Evolutionary conservation across 2,329 filamentous ascomycete genomes (phyloP).

Genomic region (Apiospora hydei): DNA sequence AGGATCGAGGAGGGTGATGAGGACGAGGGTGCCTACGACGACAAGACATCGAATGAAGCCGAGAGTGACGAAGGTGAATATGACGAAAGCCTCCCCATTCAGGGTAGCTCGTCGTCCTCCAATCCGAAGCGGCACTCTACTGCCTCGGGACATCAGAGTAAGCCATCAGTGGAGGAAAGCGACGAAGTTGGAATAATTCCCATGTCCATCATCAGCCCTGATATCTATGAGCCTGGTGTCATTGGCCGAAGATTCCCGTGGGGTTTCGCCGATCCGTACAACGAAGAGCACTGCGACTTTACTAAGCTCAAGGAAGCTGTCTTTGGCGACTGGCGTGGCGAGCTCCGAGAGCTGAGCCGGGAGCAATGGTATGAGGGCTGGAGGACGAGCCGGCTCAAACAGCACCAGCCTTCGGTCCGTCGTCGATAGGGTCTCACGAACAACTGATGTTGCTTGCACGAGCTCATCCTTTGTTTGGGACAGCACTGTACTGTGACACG

Average conservation of each 20-base stretch:
- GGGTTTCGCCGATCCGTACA: constrained; percentile 95
- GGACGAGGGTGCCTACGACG: constrained; percentile 46
- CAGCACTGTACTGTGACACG: not conserved
- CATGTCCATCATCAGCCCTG: constrained; percentile 91
- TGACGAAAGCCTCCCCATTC: constrained; percentile 45
- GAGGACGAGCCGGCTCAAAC: constrained; percentile 76
- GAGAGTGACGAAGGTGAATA: constrained; percentile 39
- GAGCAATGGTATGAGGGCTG: constrained; percentile 97
- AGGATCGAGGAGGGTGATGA: constrained; percentile 66
- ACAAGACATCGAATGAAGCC: constrained; percentile 38
- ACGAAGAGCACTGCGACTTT: constrained; percentile 93
- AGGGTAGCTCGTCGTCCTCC: constrained; percentile 46
- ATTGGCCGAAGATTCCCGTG: constrained; percentile 92
- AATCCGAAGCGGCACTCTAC: constrained; percentile 55
- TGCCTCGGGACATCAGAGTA: constrained; percentile 54
- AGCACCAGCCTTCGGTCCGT: constrained; percentile 50
- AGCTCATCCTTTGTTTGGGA: not conserved
- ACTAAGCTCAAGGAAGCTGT: constrained; percentile 87
- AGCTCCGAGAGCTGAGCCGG: constrained; percentile 87
- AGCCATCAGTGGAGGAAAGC: constrained; percentile 51
- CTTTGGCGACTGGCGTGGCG: constrained; percentile 90
- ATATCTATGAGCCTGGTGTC: constrained; percentile 82
- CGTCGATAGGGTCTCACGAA: constrained; percentile 42
- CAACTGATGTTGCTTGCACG: not conserved
- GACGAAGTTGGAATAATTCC: constrained; percentile 73